A percentile compares a stretch with the other conserved stretches of the same genome.
Conservation (phyloP, 345 rosid species). For the Brassica rapa region DNA sequence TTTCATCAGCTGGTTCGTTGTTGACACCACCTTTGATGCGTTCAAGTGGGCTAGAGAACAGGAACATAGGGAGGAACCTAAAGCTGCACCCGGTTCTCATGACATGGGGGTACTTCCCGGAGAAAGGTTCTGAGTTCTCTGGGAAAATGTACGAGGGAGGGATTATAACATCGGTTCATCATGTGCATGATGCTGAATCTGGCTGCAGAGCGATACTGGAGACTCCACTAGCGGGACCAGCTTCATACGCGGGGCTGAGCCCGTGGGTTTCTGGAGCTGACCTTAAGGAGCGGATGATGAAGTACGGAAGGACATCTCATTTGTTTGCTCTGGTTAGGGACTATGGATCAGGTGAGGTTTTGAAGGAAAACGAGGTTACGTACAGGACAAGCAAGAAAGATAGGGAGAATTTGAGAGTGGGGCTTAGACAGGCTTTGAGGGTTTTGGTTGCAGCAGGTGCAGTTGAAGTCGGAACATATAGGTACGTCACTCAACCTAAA, state of each 20-base stretch:
- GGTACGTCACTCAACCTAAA: slow-evolving; percentile 1
- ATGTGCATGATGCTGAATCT: slow-evolving; percentile 27
- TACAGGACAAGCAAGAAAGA: slow-evolving; percentile 43
- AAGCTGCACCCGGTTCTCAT: slow-evolving; percentile 63
- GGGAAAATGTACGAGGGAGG: slow-evolving; percentile 64
- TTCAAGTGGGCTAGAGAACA: slow-evolving; percentile 59
- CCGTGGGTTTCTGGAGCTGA: slow-evolving; percentile 71
- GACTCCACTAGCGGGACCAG: slow-evolving; percentile 59
- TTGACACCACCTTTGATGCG: slow-evolving; percentile 66
- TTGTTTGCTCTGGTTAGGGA: slow-evolving; percentile 52
- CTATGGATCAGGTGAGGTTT: slow-evolving; percentile 50
- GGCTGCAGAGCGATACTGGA: slow-evolving; percentile 54
- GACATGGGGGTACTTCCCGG: slow-evolving; percentile 75
- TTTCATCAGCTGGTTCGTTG: slow-evolving; percentile 68
- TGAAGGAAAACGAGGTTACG: slow-evolving; percentile 48
- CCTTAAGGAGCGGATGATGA: slow-evolving; percentile 53
- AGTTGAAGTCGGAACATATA: slow-evolving; percentile 62
- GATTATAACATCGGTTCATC: slow-evolving; percentile 56
- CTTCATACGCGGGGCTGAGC: slow-evolving; percentile 40
- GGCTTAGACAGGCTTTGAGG: slow-evolving; percentile 51
- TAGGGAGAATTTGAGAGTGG: slow-evolving; percentile 48
- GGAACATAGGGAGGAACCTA: slow-evolving; percentile 61
- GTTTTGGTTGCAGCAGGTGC: slow-evolving; percentile 75
- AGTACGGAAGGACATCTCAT: slow-evolving; percentile 60
- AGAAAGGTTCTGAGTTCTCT: slow-evolving; percentile 37